Base-by-base conservation (phyloP, 2,329 filamentous ascomycete species). In the Colletotrichum simmondsii region DNA sequence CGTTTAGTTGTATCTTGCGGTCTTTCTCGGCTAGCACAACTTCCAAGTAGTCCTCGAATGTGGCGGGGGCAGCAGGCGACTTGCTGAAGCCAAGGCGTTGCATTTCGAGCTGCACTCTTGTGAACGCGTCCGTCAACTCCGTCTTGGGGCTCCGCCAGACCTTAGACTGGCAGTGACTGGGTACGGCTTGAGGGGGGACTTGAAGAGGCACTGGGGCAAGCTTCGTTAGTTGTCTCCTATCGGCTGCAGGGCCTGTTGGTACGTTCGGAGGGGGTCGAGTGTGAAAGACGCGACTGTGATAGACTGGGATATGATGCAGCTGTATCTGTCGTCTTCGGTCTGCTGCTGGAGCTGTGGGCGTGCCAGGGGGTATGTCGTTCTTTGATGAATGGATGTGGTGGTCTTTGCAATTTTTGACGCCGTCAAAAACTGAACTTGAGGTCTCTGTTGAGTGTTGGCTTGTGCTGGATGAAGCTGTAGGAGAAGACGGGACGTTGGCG, bases 31-130 rank as follows among this genome's bases (percentile, higher is more conserved):
- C 42, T 22, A 49, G 19, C 4, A 49, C 19, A 68, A 22, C 73
- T 65, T n/a, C 68, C 62, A n/a, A 82, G 74, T 71, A 76, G 35
- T 84, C 80, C 2, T 77, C 76, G 3, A 82, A 79, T 11, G 37
- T 82, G 56, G 79, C 46, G 11, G 84, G 84, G 6, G 84, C 71
- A 60, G 81, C 82, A 1, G 83, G 82, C 0, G 83, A 85, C 14
- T 80, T 79, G 58, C 80, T 78, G 2, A 80, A 79, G n/a, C 80
- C 77, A 63, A 83, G 80, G 60, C 81, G 79, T 24, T 77, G 79
- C 62, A 85, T 71, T 57, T 81, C 81, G n/a, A 77, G 75, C 75
- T 77, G 76, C 76, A 82, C 77, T 73, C 78, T 84, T n/a, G 80
- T 76, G 68, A 82, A 85, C 5, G 73, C 77, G 42, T 35, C 75